These are phyloP conservation scores for Geranium incanum DNA, from an alignment of 441 rosid genomes.

Conservation along the genomic window DNA sequence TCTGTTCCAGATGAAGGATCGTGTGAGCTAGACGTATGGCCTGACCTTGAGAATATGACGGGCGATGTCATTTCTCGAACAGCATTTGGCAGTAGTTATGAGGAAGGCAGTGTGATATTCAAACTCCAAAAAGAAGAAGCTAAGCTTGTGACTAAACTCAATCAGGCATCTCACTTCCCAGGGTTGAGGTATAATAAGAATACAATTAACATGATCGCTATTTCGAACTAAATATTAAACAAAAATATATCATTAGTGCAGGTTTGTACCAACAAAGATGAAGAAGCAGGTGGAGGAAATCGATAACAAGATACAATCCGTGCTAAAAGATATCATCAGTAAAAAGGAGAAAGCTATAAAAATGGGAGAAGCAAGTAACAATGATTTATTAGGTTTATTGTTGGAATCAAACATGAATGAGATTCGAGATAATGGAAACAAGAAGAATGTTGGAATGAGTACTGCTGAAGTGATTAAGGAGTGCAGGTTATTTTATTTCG, in stretches of 20 bases:
- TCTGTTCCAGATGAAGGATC: slow-evolving; percentile 9
- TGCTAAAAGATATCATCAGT: slow-evolving; percentile 16
- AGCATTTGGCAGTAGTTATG: slow-evolving; percentile 39
- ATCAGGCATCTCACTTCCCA: slow-evolving; percentile 24
- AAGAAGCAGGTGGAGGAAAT: slow-evolving; percentile 21
- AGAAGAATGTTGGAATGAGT: slow-evolving; percentile 20
- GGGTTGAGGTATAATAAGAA: slow-evolving; percentile 32
- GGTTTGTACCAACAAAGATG: slow-evolving; percentile 22
- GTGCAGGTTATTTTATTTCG: slow-evolving; percentile 27
- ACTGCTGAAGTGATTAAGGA: slow-evolving; percentile 27
- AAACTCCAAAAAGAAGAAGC: slow-evolving; percentile 29
- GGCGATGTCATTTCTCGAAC: slow-evolving; percentile 36
- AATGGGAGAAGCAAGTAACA: slow-evolving; percentile 5
- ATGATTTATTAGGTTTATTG: slow-evolving; percentile 24
- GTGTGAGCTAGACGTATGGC: slow-evolving; percentile 19
- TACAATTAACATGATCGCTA: too few relatives aligned
- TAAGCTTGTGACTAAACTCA: slow-evolving; percentile 15
- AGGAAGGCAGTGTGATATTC: slow-evolving; percentile 40
- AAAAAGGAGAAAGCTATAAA: slow-evolving; percentile 21
- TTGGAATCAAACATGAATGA: slow-evolving; percentile 26
- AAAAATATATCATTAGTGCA: not conserved
- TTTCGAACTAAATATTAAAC: too few relatives aligned
- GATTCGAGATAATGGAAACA: slow-evolving; percentile 13
- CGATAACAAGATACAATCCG: slow-evolving; percentile 13
- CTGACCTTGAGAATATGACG: slow-evolving; percentile 24